These are phyloP conservation scores for Dactylellina haptotyla DNA, from an alignment of 2,329 filamentous ascomycete genomes.

Conservation along the genomic window DNA sequence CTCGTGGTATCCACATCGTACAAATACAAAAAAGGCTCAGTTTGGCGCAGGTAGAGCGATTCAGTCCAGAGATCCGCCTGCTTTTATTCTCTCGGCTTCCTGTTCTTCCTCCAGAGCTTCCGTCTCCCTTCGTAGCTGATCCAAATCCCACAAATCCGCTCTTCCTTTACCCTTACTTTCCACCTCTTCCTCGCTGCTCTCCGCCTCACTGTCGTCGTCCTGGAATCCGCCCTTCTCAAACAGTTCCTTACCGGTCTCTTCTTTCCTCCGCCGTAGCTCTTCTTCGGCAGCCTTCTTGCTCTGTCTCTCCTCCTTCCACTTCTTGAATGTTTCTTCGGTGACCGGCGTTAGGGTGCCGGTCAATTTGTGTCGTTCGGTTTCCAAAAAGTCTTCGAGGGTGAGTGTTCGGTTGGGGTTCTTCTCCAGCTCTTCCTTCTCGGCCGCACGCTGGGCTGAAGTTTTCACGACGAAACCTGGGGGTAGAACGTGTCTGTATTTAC, in stretches of 20 bases:
- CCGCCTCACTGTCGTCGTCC: slow-evolving; percentile 71
- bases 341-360: slow-evolving; percentile 92
- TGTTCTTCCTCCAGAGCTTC: slow-evolving; percentile 77
- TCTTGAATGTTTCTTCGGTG: slow-evolving; percentile 88
- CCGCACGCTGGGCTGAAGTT: slow-evolving; percentile 94
- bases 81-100: slow-evolving; percentile 64
- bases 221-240: slow-evolving; percentile 98
- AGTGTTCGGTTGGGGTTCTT: slow-evolving; percentile 94
- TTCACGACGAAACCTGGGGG: slow-evolving; percentile 97
- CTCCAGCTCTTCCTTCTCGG: slow-evolving; percentile 94
- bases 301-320: slow-evolving; percentile 94
- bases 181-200: slow-evolving; percentile 66
- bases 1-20: slow-evolving; percentile 21
- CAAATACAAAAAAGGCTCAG: slow-evolving; percentile 37
- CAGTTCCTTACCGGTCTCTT: slow-evolving; percentile 91
- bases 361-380: slow-evolving; percentile 94
- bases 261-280: slow-evolving; percentile 88
- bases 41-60: background rate
- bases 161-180: slow-evolving; percentile 56
- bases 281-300: slow-evolving; percentile 97
- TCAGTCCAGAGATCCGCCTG: slow-evolving; percentile 40
- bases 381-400: slow-evolving; percentile 95
- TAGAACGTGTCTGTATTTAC: slow-evolving; percentile 97
- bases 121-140: slow-evolving; percentile 84
- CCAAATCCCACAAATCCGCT: slow-evolving; percentile 75